Conservation (phyloP, 208 protist species). For the Crithidia bombi region DNA sequence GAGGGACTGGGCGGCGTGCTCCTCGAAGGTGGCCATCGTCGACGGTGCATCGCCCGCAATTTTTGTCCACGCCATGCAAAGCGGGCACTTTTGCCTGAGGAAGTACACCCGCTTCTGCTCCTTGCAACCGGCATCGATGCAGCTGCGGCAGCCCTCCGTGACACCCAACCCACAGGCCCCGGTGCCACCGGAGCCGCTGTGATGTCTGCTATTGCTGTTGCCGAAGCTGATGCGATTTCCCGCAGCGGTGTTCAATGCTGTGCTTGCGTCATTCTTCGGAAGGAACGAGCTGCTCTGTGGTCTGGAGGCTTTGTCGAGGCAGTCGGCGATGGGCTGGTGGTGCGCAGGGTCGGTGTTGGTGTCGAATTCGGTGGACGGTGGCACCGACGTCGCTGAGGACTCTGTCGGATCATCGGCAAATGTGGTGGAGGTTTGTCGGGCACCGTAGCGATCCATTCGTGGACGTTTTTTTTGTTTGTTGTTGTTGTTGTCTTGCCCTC, state of each 20-base stretch:
- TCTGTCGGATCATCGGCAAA: slow-evolving; percentile 9
- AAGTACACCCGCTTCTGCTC: slow-evolving; percentile 30
- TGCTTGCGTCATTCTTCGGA: not conserved
- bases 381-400: not conserved
- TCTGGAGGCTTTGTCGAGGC: not conserved
- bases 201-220: slow-evolving; percentile 5
- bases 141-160: slow-evolving; percentile 29
- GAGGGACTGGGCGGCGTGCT: slow-evolving; percentile 17
- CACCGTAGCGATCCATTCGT: slow-evolving; percentile 20
- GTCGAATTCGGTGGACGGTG: not conserved
- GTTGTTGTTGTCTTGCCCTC: no score
- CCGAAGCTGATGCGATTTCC: not conserved
- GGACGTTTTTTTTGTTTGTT: not conserved
- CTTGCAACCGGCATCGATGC: slow-evolving; percentile 20
- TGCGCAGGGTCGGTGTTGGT: not conserved
- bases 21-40: slow-evolving; percentile 19
- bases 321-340: not conserved
- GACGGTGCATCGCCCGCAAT: slow-evolving; percentile 5
- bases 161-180: slow-evolving; percentile 5
- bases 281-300: slow-evolving; percentile 7
- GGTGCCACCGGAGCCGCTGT: no score
- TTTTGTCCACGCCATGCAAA: slow-evolving; percentile 20
- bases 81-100: slow-evolving; percentile 26
- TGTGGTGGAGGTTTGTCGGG: slow-evolving; percentile 7
- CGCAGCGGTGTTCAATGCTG: not conserved